These are phyloP conservation scores for Boechera retrofracta DNA, from an alignment of 345 rosid species.

Conservation along the genomic window DNA sequence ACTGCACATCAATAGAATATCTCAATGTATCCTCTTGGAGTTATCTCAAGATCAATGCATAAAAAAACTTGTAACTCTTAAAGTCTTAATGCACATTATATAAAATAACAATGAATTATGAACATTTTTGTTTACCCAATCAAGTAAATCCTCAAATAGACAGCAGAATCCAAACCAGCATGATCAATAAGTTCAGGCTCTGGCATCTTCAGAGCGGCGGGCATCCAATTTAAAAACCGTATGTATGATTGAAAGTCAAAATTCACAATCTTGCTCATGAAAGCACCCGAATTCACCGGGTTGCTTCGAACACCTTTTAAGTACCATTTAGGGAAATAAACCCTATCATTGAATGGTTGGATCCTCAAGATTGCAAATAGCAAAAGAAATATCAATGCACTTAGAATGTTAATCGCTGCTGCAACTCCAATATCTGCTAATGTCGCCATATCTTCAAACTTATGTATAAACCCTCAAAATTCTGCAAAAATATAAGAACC, in stretches of 20 bases:
- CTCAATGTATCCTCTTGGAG: neutral
- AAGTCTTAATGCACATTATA: neutral
- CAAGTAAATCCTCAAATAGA: slow-evolving; percentile 88
- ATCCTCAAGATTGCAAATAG: slow-evolving; percentile 81
- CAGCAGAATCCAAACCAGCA: slow-evolving; percentile 96
- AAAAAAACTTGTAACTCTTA: neutral
- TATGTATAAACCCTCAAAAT: slow-evolving; percentile 15
- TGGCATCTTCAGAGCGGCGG: slow-evolving; percentile 79
- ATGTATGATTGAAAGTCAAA: slow-evolving; percentile 69
- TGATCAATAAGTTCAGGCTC: slow-evolving; percentile 92
- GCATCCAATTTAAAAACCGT: slow-evolving; percentile 87
- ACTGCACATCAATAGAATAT: neutral
- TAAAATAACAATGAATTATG: neutral
- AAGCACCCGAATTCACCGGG: slow-evolving; percentile 62
- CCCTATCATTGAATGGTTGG: slow-evolving; percentile 92
- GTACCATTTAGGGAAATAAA: slow-evolving; percentile 96
- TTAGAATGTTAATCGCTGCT: slow-evolving; percentile 69
- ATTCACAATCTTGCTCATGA: slow-evolving; percentile 69
- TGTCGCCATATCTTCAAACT: slow-evolving; percentile 68
- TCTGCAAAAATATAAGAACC: neutral
- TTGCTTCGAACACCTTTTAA: slow-evolving; percentile 72
- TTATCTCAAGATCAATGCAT: neutral
- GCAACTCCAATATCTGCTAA: slow-evolving; percentile 77
- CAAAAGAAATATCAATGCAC: slow-evolving; percentile 72
- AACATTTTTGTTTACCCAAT: slow-evolving; percentile 59